A percentile compares a stretch with the other conserved stretches of the same genome.
phyloP scores from a whole-genome alignment of 179 eudicot species.

The Gypsophila paniculata region DNA sequence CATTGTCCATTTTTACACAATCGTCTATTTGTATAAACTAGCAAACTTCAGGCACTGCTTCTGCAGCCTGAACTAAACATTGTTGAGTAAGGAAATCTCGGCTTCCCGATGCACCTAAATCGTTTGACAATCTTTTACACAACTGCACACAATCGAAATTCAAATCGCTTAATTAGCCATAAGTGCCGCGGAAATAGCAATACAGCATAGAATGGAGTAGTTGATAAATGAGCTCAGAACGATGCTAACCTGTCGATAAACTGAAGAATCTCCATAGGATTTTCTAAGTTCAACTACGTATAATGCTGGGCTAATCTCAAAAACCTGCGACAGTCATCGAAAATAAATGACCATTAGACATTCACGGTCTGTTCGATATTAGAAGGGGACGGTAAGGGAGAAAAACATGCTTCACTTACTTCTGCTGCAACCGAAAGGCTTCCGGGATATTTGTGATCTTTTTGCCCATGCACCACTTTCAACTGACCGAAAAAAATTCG shows the following conservation, averaged over 20 bases:
- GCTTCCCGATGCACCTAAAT: constrained; percentile 55
- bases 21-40: constrained; percentile 21
- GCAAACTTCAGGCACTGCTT: constrained; percentile 29
- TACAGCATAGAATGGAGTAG: neutral
- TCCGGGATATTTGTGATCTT: constrained; percentile 45
- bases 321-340: constrained; percentile 47
- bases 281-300: constrained; percentile 87
- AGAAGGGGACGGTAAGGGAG: neutral
- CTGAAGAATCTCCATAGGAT: constrained; percentile 61
- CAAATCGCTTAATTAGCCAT: neutral
- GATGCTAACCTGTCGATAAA: constrained; percentile 63
- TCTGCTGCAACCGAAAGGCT: constrained; percentile 81
- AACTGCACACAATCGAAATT: constrained; percentile 44
- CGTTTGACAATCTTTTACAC: constrained; percentile 63
- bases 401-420: constrained; percentile 42
- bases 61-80: constrained; percentile 23
- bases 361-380: neutral
- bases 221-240: neutral
- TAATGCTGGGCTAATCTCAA: constrained; percentile 74
- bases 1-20: neutral
- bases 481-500: constrained; percentile 33
- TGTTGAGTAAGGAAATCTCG: constrained; percentile 41
- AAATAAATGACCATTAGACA: neutral
- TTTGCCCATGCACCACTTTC: constrained; percentile 63
- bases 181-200: too few species aligned